These are phyloP conservation scores for Mycena galericulata DNA, from an alignment of 768 basidiomycete genomes.

Conservation along the genomic window DNA sequence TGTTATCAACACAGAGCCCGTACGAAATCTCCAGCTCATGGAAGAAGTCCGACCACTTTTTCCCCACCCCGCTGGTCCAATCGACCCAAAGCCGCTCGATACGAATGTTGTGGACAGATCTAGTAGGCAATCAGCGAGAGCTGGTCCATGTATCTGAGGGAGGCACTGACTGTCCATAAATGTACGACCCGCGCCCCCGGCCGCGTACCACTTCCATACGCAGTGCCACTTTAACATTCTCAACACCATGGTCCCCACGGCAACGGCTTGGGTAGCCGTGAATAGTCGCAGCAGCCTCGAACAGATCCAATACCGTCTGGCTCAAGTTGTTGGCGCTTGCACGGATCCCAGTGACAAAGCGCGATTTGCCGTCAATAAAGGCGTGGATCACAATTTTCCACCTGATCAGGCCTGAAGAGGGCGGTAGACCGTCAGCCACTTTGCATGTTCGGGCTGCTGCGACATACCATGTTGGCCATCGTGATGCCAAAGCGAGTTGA, in stretches of 20 bases:
- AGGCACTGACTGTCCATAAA: conserved; percentile 46
- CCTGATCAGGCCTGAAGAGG: conserved; percentile 44
- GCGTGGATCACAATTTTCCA: conserved; percentile 51
- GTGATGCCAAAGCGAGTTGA: conserved; percentile 38
- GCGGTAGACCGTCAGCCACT: not conserved
- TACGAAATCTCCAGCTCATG: conserved; percentile 43
- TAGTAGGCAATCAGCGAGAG: not conserved
- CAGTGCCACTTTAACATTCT: conserved; percentile 50
- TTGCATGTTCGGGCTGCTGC: not conserved
- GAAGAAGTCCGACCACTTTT: conserved; percentile 54
- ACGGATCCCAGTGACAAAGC: conserved; percentile 44
- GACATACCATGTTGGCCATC: conserved; percentile 37
- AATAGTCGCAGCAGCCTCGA: conserved; percentile 34
- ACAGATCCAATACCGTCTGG: conserved; percentile 50
- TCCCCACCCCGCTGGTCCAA: conserved; percentile 46
- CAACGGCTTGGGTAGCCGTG: conserved; percentile 47
- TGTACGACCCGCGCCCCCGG: conserved; percentile 45
- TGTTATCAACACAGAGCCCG: conserved; percentile 40
- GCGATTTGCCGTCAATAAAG: conserved; percentile 49
- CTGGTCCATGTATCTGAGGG: not conserved
- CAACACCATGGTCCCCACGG: conserved; percentile 54
- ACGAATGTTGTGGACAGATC: conserved; percentile 54
- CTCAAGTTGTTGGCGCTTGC: conserved; percentile 53
- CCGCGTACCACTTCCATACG: conserved; percentile 43
- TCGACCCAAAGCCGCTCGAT: conserved; percentile 57